Evolutionary conservation across 164 flowering plant genomes (phyloP), one percentile per base, ranked within the genome.

Genomic region (Tetrastigma voinierianum): DNA sequence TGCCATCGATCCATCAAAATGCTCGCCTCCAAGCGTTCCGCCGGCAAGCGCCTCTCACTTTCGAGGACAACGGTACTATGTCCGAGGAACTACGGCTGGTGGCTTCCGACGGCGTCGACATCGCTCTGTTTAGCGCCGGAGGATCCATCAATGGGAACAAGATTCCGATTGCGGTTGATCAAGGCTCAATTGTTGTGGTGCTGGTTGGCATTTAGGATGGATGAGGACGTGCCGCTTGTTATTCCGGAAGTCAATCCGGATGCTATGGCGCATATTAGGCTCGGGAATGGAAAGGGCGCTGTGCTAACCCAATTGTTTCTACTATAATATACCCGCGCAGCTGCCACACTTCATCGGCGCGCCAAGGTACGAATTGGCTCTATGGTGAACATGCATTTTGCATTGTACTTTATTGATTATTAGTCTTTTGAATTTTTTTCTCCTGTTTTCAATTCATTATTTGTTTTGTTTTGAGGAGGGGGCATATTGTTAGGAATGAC

Each of bases 241-340:
- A 85, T 93, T 24, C 98, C 98, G 2, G 99, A 96, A 65, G 99
- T 91, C 24, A 96, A 96, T 80, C 97, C 97, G 0, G 90, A 90
- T 56, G 96, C 98, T 0, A 90, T 96, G 93, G 64, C 61, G 24
- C 85, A 84, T 25, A 84, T 93, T 67, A 93, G 80, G 78, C 59
- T 85, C 25, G 84, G 88, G 43, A 78, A 45, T 14, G 91, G 96
- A 13, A 91, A 84, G 99, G 3, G 93, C 84, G 7, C 77, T 96
- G 93, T 74, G 97, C 99, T 0, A 96, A 96, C 99, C 99, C 2
- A 96, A 96, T 82, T 96, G 99, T 61, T n/a, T 93, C 99, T 9
- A 96, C 99, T n/a, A 96, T 96, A 56, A 96, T 96, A 51, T 96
- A 97, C 68, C 78, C 93, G n/a, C 73, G 87, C 93, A 97, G 98